Evolutionary conservation across 768 basidiomycete species (phyloP).

Genomic region (Russula emetica): DNA sequence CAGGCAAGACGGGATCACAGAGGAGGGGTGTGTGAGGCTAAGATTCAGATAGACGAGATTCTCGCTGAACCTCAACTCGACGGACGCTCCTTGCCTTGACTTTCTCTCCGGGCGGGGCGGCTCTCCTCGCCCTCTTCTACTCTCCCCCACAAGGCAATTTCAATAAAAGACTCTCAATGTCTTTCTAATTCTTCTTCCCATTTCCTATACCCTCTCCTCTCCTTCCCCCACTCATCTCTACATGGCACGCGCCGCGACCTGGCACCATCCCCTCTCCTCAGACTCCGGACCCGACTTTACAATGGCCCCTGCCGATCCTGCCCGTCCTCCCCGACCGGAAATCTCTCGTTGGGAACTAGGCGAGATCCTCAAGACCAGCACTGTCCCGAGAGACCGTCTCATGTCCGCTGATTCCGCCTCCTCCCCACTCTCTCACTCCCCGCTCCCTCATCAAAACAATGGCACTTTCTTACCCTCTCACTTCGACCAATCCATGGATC

Average conservation of each 20-base stretch:
- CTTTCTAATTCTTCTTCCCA: conserved; percentile 20
- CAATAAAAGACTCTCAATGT: conserved; percentile 30
- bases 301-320: conserved; percentile 30
- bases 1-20: not conserved
- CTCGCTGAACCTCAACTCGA: not conserved
- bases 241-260: conserved; percentile 27
- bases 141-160: conserved; percentile 17
- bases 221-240: not conserved
- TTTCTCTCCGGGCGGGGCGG: conserved; percentile 8
- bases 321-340: conserved; percentile 38
- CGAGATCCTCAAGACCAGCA: conserved; percentile 43
- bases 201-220: conserved; percentile 10
- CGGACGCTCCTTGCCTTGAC: conserved; percentile 5
- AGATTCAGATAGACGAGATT: not conserved
- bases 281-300: conserved; percentile 29
- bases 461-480: conserved; percentile 49
- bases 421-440: conserved; percentile 37
- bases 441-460: too few species aligned
- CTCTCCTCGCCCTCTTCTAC: conserved; percentile 3
- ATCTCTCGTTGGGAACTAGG: conserved; percentile 41
- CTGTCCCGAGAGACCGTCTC: conserved; percentile 42
- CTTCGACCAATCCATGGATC: conserved; percentile 34
- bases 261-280: conserved; percentile 24
- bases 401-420: conserved; percentile 42
- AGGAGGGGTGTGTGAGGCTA: not conserved